These are phyloP conservation scores for Umbilicaria muhlenbergii DNA, from an alignment of 495 filamentous ascomycete species.

Conservation along the genomic window DNA sequence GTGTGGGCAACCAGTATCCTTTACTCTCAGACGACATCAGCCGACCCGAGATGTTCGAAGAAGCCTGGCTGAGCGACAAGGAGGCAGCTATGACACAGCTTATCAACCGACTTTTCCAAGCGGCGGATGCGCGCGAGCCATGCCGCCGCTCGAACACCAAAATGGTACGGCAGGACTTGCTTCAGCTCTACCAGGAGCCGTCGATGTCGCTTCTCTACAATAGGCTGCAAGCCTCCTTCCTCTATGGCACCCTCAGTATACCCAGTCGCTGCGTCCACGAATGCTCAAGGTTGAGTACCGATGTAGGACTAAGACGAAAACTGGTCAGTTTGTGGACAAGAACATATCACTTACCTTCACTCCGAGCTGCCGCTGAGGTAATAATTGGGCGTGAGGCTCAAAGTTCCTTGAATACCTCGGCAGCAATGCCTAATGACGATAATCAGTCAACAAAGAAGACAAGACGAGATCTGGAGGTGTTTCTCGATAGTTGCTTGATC, in stretches of 20 bases:
- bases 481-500: slow-evolving; percentile 42
- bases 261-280: slow-evolving; percentile 34
- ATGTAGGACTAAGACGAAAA: slow-evolving; percentile 40
- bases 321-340: slow-evolving; percentile 43
- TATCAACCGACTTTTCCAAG: slow-evolving; percentile 38
- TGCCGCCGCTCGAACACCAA: slow-evolving; percentile 12
- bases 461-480: slow-evolving; percentile 30
- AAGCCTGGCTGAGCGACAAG: slow-evolving; percentile 48
- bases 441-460: slow-evolving; percentile 16
- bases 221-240: slow-evolving; percentile 45
- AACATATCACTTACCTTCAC: slow-evolving; percentile 34
- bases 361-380: slow-evolving; percentile 41
- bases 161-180: slow-evolving; percentile 26
- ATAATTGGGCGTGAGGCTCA: slow-evolving; percentile 38
- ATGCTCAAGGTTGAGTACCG: slow-evolving; percentile 33
- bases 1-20: slow-evolving; percentile 29
- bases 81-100: slow-evolving; percentile 46
- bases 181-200: slow-evolving; percentile 39
- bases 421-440: background rate
- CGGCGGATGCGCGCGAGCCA: slow-evolving; percentile 10
- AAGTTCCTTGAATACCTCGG: background rate
- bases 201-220: slow-evolving; percentile 37
- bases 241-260: slow-evolving; percentile 42
- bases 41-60: slow-evolving; percentile 45
- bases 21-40: slow-evolving; percentile 37